A percentile compares a stretch with the other conserved stretches of the same genome.
Evolutionary conservation across 1,284 basidiomycete species (phyloP).

Genomic region (Rhodotorula glutinis): DNA sequence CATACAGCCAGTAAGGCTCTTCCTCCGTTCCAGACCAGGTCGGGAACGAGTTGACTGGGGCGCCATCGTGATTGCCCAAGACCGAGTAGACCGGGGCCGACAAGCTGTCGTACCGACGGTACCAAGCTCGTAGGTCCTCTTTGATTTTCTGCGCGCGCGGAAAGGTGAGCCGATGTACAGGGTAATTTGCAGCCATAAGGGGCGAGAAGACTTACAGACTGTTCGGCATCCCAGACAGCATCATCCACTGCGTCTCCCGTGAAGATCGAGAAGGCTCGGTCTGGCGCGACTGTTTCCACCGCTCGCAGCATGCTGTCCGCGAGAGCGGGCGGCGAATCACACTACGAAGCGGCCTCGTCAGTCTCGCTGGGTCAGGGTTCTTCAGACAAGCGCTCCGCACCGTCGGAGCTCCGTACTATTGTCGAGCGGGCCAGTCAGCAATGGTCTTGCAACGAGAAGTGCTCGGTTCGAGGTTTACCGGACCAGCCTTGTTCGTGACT

Average conservation of each 20-base stretch:
- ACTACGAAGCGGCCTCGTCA: not conserved
- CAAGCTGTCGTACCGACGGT: not conserved
- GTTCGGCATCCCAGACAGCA: conserved; percentile 49
- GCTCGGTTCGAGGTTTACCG: not conserved
- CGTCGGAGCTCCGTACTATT: not conserved
- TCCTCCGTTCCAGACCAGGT: conserved; percentile 15
- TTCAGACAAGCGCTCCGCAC: not conserved
- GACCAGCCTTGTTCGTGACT: not conserved
- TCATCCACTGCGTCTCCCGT: conserved; percentile 61
- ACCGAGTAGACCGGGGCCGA: not conserved
- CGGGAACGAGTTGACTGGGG: conserved; percentile 45
- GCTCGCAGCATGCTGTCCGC: conserved; percentile 57
- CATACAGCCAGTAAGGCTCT: conserved; percentile 36
- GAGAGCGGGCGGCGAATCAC: conserved; percentile 44
- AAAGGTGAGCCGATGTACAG: no score
- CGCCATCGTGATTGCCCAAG: conserved; percentile 35
- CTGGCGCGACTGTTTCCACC: conserved; percentile 36
- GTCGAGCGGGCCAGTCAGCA: not conserved
- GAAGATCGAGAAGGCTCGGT: conserved; percentile 56
- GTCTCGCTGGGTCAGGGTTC: not conserved
- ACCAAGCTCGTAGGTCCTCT: not conserved
- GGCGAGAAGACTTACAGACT: conserved; percentile 5
- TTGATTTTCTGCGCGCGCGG: not conserved
- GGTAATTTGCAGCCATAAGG: no score
- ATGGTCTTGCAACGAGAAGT: not conserved